phyloP scores from a whole-genome alignment of 2,329 filamentous ascomycete species.

The Amesomyces nigricolor region DNA sequence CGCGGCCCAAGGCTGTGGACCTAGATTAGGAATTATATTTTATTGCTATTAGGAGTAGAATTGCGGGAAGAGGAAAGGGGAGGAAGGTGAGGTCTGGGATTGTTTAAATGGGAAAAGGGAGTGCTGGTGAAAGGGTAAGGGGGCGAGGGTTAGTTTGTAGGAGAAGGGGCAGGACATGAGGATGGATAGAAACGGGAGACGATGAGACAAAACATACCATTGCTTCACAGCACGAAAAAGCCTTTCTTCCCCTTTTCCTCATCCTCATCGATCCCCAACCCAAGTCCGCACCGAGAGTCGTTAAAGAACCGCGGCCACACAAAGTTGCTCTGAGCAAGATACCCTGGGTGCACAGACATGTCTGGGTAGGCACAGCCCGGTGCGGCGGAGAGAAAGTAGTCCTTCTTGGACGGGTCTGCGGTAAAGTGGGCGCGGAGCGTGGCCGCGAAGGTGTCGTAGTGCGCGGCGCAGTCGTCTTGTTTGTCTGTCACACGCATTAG shows the following conservation, averaged over 20 bases:
- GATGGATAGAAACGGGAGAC: no score
- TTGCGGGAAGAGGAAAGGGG: no score
- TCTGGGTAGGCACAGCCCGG: constrained; percentile 17
- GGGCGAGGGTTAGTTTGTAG: no score
- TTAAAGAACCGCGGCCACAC: constrained; percentile 21
- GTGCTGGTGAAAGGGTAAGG: no score
- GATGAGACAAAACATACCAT: constrained; percentile 8
- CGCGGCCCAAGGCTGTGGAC: constrained; percentile 1
- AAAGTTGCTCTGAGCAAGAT: constrained; percentile 20
- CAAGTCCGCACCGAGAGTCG: constrained; percentile 12
- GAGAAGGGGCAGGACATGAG: no score
- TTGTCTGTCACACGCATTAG: constrained; percentile 6
- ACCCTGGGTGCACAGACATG: constrained; percentile 16
- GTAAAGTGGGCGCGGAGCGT: constrained; percentile 14
- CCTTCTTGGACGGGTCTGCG: constrained; percentile 2
- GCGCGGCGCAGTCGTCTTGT: constrained; percentile 8
- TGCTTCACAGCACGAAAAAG: constrained; percentile 2
- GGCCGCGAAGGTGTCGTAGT: constrained; percentile 14
- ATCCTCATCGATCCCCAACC: neutral
- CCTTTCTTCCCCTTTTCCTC: neutral
- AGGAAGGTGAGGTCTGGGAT: no score
- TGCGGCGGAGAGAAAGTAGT: constrained; percentile 18
- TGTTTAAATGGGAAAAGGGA: no score
- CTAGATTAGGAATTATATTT: no score
- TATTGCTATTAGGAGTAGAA: no score